Percentiles rank a stretch among this genome's conserved stretches.
Evolutionary conservation across 2,329 filamentous ascomycete species (phyloP).

Genomic region (Colletotrichum graminicola): DNA sequence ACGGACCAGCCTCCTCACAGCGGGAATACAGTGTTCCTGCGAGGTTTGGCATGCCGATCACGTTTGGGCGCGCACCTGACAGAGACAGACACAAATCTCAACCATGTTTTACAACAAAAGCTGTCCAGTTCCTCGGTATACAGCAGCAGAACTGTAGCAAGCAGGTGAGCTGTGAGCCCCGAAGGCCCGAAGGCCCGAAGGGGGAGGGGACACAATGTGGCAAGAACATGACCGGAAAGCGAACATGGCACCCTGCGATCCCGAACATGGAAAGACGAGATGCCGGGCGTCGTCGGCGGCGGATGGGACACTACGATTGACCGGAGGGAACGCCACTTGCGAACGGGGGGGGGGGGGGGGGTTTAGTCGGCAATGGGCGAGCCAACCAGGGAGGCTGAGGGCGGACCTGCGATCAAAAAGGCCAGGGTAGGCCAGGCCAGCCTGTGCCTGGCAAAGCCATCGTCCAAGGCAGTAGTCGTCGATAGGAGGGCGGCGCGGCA

Average conservation of each 20-base stretch:
- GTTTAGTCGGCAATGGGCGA: background rate
- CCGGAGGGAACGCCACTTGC: background rate
- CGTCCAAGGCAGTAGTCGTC: background rate
- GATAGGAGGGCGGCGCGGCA: background rate
- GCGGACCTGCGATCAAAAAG: background rate
- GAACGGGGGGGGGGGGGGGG: constrained; percentile 1
- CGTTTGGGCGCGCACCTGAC: background rate
- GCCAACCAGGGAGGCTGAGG: background rate
- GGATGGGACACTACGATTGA: background rate
- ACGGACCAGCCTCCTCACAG: background rate
- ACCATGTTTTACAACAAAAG: background rate
- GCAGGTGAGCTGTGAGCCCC: background rate
- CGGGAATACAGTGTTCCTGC: background rate
- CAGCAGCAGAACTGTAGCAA: background rate
- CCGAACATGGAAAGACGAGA: background rate
- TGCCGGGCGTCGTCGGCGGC: background rate
- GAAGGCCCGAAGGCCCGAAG: no score
- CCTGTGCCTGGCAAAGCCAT: constrained; percentile 2
- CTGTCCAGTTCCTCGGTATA: background rate
- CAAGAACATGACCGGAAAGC: background rate
- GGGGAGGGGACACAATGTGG: background rate
- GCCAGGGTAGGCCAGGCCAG: background rate
- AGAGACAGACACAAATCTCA: background rate
- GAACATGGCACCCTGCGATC: background rate
- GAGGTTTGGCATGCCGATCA: background rate